Percentiles rank a stretch among this genome's conserved stretches.
Evolutionary conservation across 257 asterid species (phyloP).

Genomic region (Primulina huaijiensis): DNA sequence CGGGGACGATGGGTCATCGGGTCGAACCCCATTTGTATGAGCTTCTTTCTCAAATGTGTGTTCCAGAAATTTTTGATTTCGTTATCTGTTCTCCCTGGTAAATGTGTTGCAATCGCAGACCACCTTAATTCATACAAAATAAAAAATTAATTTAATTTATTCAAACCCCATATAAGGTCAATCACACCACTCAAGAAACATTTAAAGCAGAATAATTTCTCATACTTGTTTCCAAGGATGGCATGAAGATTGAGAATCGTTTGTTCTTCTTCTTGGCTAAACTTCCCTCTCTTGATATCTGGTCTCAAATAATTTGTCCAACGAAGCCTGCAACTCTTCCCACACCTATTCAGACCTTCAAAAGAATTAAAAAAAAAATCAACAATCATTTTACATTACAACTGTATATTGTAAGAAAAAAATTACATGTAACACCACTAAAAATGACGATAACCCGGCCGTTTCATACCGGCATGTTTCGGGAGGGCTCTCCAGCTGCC

Average conservation of each 20-base stretch:
- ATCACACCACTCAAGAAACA: not conserved
- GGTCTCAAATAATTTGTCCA: conserved; percentile 87
- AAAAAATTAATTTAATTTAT: not conserved
- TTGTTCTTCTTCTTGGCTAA: conserved; percentile 74
- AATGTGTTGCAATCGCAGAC: conserved; percentile 79
- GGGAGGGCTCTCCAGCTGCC: conserved; percentile 98
- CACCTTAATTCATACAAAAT: conserved; percentile 37
- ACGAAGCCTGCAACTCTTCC: conserved; percentile 80
- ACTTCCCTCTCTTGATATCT: conserved; percentile 80
- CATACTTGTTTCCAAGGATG: conserved; percentile 78
- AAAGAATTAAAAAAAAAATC: not conserved
- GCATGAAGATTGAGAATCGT: conserved; percentile 80
- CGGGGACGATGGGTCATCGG: conserved; percentile 87
- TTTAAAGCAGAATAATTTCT: not conserved
- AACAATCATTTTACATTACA: not conserved
- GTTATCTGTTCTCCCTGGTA: conserved; percentile 81
- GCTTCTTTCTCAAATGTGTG: conserved; percentile 76
- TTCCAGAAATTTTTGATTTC: conserved; percentile 87
- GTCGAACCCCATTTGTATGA: conserved; percentile 79
- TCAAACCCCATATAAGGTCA: too few relatives aligned
- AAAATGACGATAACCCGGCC: not conserved
- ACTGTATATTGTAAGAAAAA: too few relatives aligned
- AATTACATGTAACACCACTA: too few relatives aligned
- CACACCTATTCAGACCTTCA: conserved; percentile 75
- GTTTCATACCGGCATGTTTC: conserved; percentile 56